These are phyloP conservation scores for Ceriops decandra DNA, from an alignment of 345 rosid genomes.

Conservation along the genomic window DNA sequence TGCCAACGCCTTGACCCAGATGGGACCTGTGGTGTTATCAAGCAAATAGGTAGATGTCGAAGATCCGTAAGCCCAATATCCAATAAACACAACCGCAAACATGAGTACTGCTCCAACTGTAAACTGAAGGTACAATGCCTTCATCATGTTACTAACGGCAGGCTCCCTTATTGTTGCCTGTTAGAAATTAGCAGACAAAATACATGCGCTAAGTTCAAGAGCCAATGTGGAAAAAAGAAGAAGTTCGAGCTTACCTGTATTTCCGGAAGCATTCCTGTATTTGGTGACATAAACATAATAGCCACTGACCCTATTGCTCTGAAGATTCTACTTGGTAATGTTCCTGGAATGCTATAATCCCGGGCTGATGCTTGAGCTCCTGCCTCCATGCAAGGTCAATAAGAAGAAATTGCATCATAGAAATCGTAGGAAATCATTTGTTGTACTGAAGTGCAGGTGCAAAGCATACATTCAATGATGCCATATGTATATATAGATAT, in stretches of 20 bases:
- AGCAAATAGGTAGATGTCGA: slow-evolving; percentile 66
- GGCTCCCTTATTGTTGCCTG: slow-evolving; percentile 90
- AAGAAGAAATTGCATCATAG: too few relatives aligned
- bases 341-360: slow-evolving; percentile 68
- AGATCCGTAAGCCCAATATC: slow-evolving; percentile 96
- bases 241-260: slow-evolving; percentile 46
- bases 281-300: slow-evolving; percentile 74
- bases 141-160: slow-evolving; percentile 73
- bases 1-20: slow-evolving; percentile 77
- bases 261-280: slow-evolving; percentile 99
- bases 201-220: not conserved
- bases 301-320: slow-evolving; percentile 73
- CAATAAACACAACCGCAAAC: slow-evolving; percentile 63
- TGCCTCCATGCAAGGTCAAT: slow-evolving; percentile 7
- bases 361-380: slow-evolving; percentile 62
- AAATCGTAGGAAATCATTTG: too few relatives aligned
- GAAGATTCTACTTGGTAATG: slow-evolving; percentile 46
- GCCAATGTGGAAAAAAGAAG: not conserved
- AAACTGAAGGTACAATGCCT: slow-evolving; percentile 82
- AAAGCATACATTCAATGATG: too few relatives aligned
- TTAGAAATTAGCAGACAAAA: slow-evolving; percentile 3
- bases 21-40: slow-evolving; percentile 62
- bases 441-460: too few relatives aligned
- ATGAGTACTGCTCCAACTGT: slow-evolving; percentile 64
- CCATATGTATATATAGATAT: too few relatives aligned